Evolutionary conservation across 2,329 filamentous ascomycete species (phyloP).

Genomic region (Lojkania enalia): DNA sequence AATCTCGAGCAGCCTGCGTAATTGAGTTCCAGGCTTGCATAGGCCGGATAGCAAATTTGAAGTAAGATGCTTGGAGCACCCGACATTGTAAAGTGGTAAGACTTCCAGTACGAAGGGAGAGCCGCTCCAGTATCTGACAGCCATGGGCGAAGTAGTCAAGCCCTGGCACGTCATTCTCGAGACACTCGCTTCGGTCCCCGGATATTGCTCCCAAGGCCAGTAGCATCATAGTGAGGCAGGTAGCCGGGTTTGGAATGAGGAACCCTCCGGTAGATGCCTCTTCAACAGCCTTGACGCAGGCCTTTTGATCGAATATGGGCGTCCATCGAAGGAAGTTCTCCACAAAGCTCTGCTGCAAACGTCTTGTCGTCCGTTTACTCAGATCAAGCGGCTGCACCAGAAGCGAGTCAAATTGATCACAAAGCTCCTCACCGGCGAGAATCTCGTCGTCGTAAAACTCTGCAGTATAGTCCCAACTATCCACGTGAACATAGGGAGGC

Average conservation of each 20-base stretch:
- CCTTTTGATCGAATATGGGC: conserved; percentile 27
- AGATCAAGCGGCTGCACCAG: conserved; percentile 20
- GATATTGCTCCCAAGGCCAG: conserved; percentile 29
- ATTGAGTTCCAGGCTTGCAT: conserved; percentile 32
- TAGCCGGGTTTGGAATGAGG: conserved; percentile 14
- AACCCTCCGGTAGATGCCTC: conserved; percentile 17
- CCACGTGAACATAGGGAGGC: conserved; percentile 27
- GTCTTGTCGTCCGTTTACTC: conserved; percentile 23
- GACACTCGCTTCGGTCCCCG: conserved; percentile 20
- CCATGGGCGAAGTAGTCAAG: conserved; percentile 30
- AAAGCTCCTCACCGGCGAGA: conserved; percentile 26
- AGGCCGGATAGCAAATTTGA: conserved; percentile 29
- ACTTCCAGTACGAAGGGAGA: conserved; percentile 26
- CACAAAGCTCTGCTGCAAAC: conserved; percentile 30
- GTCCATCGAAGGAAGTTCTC: conserved; percentile 34
- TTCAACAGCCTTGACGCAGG: conserved; percentile 24
- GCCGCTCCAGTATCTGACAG: conserved; percentile 23
- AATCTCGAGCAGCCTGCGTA: conserved; percentile 27
- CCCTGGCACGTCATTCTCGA: conserved; percentile 22
- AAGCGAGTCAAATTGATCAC: conserved; percentile 24
- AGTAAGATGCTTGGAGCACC: conserved; percentile 31
- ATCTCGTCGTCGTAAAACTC: conserved; percentile 36
- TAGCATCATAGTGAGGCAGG: conserved; percentile 27
- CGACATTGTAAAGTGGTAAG: conserved; percentile 28
- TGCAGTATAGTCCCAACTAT: conserved; percentile 33